Percentiles rank a stretch among this genome's conserved stretches.
These are phyloP conservation scores for Pseudogymnoascus pannorum DNA, from an alignment of 2,329 filamentous ascomycete genomes.

Conservation along the genomic window DNA sequence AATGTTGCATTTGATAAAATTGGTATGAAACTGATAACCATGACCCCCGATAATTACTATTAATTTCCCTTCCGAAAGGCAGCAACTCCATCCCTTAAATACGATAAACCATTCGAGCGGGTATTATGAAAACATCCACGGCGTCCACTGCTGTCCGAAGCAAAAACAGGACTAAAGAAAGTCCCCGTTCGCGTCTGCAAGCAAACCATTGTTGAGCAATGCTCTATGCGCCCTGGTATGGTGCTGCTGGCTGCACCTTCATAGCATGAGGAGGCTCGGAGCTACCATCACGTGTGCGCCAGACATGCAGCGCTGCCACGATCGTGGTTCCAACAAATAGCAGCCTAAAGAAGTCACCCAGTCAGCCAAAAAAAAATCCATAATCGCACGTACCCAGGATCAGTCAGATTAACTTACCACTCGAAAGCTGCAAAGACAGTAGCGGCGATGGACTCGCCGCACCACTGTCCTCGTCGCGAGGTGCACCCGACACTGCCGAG, in stretches of 20 bases:
- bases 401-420: constrained; percentile 31
- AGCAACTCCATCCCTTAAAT: background rate
- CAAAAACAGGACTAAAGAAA: background rate
- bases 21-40: background rate
- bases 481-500: constrained; percentile 50
- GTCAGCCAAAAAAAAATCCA: background rate
- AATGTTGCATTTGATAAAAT: background rate
- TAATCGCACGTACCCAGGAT: background rate
- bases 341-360: constrained; percentile 32
- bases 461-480: constrained; percentile 29
- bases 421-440: constrained; percentile 41
- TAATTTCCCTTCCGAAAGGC: background rate
- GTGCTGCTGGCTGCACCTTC: background rate
- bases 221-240: background rate
- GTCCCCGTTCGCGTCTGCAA: background rate
- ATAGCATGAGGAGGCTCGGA: background rate
- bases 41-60: constrained; percentile 5
- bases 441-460: constrained; percentile 30
- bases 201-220: background rate
- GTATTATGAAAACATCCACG: background rate
- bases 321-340: constrained; percentile 43
- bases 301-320: constrained; percentile 40
- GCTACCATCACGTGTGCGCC: constrained; percentile 29
- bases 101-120: background rate
- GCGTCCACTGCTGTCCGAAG: background rate